These are phyloP conservation scores for Xylaria multiplex DNA, from an alignment of 2,329 filamentous ascomycete species.

Conservation along the genomic window DNA sequence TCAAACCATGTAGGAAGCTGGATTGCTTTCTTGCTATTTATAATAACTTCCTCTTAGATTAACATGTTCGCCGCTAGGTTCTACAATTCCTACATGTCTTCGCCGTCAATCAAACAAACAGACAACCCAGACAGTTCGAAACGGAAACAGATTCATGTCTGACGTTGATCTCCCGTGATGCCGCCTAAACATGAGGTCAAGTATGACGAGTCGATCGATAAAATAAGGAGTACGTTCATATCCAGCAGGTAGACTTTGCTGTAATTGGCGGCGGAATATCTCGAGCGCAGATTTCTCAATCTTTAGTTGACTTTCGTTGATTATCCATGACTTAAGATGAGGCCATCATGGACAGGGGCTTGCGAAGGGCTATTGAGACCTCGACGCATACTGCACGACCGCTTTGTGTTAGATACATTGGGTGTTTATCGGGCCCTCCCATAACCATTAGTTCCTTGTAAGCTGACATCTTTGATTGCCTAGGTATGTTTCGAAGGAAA, in stretches of 20 bases:
- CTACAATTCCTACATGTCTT: background rate
- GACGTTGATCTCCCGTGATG: slow-evolving; percentile 20
- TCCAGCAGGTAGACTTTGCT: background rate
- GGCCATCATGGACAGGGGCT: slow-evolving; percentile 6
- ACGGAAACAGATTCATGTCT: slow-evolving; percentile 25
- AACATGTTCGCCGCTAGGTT: background rate
- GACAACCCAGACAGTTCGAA: background rate
- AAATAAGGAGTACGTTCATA: background rate
- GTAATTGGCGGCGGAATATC: background rate
- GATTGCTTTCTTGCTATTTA: slow-evolving; percentile 17
- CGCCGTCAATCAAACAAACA: background rate
- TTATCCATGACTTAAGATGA: slow-evolving; percentile 19
- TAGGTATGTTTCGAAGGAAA: background rate
- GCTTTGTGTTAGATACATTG: slow-evolving; percentile 38
- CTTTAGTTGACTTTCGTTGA: slow-evolving; percentile 29
- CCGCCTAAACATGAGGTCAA: slow-evolving; percentile 17
- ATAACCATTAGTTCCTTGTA: background rate
- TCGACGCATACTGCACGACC: slow-evolving; percentile 42
- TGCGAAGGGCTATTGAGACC: slow-evolving; percentile 22
- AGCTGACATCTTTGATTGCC: slow-evolving; percentile 11
- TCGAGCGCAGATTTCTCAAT: slow-evolving; percentile 9
- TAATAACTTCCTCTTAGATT: background rate
- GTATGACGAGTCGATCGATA: slow-evolving; percentile 19
- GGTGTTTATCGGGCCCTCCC: background rate
- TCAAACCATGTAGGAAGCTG: background rate